Evolutionary conservation across 352 stramenopile genomes (phyloP), one percentile per base, ranked within the genome.

Genomic region (Pythium chondricola): DNA sequence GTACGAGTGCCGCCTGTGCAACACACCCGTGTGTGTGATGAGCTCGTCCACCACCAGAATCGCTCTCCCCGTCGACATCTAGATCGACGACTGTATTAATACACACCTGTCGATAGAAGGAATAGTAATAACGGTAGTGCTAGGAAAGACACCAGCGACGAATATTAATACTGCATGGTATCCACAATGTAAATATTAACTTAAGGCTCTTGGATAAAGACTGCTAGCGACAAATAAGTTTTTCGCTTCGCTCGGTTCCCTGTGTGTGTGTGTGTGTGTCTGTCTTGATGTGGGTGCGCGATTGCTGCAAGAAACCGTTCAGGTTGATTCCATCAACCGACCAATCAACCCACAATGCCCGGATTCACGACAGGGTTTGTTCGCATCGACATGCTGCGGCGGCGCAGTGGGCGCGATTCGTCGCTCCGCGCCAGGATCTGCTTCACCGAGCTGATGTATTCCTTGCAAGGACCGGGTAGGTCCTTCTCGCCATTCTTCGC

Each of bases 371-470:
- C 48, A 21, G 74, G 68, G 32, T 73, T 61, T 39, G 42, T 53
- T 45, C 83, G 66, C 56, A 79, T 48, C 61, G 65, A 67, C 74
- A 79, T 86, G 56, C 68, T 84, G 46, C 79, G 79, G 41, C 74
- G 75, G 36, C 75, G 75, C 48, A 65, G 52, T 27, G 74, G 21
- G 9, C 42, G 50, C 14, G 26, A 16, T 1, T 47, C 43, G 8
- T 65, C 47, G 36, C 67, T 88, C 16, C 77, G 75, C 22, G 82
- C 82, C 37, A 93, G 55, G 40, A 90, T 89, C 52, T 85, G 77
- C 73, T 93, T 89, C 47, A 93, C 78, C 45, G 75, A 84, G 47
- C 63, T 82, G 43, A 93, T 93, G 62, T 93, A 93, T 32, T 93
- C 82, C 40, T 88, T 65, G 60, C 82, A 93, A 21, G 76, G 76